phyloP scores from a whole-genome alignment of 2,329 filamentous ascomycete genomes.

The Rasamsonia emersonii region DNA sequence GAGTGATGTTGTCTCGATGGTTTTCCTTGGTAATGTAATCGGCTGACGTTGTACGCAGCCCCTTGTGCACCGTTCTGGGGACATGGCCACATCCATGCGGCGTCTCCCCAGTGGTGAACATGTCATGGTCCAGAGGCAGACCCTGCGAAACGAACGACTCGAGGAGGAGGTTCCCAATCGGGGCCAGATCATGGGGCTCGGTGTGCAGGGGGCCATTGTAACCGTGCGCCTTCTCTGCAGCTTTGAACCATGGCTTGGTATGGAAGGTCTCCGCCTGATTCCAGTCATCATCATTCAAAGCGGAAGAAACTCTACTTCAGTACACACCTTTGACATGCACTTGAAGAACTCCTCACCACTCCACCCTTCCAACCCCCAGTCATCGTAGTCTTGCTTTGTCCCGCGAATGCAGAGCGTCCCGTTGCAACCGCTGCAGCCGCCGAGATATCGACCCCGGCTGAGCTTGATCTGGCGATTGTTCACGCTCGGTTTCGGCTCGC shows the following conservation, averaged over 20 bases:
- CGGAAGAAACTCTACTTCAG: not conserved
- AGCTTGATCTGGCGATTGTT: conserved; percentile 34
- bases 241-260: conserved; percentile 49
- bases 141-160: conserved; percentile 49
- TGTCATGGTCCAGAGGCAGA: conserved; percentile 48
- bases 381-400: conserved; percentile 41
- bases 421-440: conserved; percentile 36
- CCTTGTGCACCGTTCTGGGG: conserved; percentile 47
- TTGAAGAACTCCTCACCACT: conserved; percentile 49
- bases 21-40: conserved; percentile 44
- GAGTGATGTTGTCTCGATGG: conserved; percentile 38
- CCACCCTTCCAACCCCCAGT: conserved; percentile 49
- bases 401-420: conserved; percentile 38
- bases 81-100: conserved; percentile 50
- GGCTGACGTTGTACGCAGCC: conserved; percentile 45
- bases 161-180: conserved; percentile 48
- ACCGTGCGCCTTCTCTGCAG: conserved; percentile 41
- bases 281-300: too few relatives aligned
- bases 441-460: conserved; percentile 36
- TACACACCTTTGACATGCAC: conserved; percentile 46
- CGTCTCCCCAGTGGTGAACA: conserved; percentile 48
- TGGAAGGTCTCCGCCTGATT: conserved; percentile 49
- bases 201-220: conserved; percentile 45
- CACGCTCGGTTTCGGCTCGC: conserved; percentile 30
- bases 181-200: conserved; percentile 47